Percentiles rank a stretch among this genome's conserved stretches.
phyloP scores from a whole-genome alignment of 768 basidiomycete species.

The Rhodotorula paludigena region DNA sequence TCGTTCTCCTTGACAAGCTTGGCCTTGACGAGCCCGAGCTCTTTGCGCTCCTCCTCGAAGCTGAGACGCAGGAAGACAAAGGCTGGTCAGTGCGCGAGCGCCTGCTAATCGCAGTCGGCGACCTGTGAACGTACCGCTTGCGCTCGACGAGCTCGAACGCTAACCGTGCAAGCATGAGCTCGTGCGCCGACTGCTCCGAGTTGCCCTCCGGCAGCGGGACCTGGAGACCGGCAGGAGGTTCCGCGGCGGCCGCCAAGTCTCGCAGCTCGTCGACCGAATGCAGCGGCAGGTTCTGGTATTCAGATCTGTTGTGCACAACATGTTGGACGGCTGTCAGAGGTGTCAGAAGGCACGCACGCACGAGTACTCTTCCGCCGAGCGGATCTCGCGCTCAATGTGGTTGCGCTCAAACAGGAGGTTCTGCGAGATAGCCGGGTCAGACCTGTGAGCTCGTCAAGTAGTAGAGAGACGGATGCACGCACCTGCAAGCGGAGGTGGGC shows the following conservation, averaged over 20 bases:
- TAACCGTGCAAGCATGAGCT: slow-evolving; percentile 79
- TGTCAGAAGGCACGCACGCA: background rate
- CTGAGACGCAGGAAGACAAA: background rate
- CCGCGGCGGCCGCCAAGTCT: slow-evolving; percentile 52
- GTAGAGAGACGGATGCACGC: background rate
- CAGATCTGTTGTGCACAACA: slow-evolving; percentile 58
- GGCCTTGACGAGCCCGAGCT: slow-evolving; percentile 66
- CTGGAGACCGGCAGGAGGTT: slow-evolving; percentile 57
- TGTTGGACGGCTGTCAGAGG: slow-evolving; percentile 9
- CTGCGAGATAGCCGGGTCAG: slow-evolving; percentile 48
- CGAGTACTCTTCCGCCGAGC: slow-evolving; percentile 74
- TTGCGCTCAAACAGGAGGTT: slow-evolving; percentile 83
- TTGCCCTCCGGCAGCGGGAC: slow-evolving; percentile 52
- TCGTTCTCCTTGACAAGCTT: slow-evolving; percentile 75
- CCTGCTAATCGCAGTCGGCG: background rate
- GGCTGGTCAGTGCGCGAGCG: background rate
- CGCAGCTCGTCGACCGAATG: slow-evolving; percentile 66
- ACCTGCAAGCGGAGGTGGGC: slow-evolving; percentile 57
- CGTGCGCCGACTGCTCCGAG: slow-evolving; percentile 60
- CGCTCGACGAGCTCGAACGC: slow-evolving; percentile 83
- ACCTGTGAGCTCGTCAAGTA: background rate
- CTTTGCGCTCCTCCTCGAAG: slow-evolving; percentile 50
- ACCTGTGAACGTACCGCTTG: slow-evolving; percentile 60
- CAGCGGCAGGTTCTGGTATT: slow-evolving; percentile 79
- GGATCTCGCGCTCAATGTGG: slow-evolving; percentile 83